These are phyloP conservation scores for Heteromeles arbutifolia DNA, from an alignment of 306 rosid genomes.

Conservation along the genomic window DNA sequence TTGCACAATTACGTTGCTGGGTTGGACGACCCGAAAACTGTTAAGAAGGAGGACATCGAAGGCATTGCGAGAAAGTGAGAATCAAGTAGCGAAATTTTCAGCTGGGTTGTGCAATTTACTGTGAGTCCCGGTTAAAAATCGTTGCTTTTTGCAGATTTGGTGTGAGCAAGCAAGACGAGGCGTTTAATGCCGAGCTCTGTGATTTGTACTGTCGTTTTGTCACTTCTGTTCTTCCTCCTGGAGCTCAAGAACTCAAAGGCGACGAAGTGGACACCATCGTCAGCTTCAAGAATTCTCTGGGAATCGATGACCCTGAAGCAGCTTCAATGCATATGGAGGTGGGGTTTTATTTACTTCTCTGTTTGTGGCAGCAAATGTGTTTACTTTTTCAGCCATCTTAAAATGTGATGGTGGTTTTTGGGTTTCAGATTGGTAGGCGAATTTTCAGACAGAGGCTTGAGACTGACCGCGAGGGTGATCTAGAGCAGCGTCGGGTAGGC, in stretches of 20 bases:
- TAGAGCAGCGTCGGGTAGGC: slow-evolving; percentile 93
- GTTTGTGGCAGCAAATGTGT: slow-evolving; percentile 5
- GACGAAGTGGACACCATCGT: slow-evolving; percentile 70
- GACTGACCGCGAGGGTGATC: slow-evolving; percentile 76
- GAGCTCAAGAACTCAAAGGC: slow-evolving; percentile 72
- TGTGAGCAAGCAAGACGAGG: slow-evolving; percentile 85
- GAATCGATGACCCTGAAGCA: slow-evolving; percentile 95
- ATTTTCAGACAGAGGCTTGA: slow-evolving; percentile 87
- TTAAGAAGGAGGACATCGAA: slow-evolving; percentile 77
- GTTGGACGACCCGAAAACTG: slow-evolving; percentile 49
- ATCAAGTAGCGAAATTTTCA: not conserved
- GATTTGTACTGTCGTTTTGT: slow-evolving; percentile 75
- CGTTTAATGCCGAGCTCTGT: slow-evolving; percentile 76
- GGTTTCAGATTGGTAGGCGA: slow-evolving; percentile 73
- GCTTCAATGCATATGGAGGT: slow-evolving; percentile 99
- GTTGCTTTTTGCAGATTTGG: slow-evolving; percentile 49
- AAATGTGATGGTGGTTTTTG: slow-evolving; percentile 26
- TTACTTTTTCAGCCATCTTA: not conserved
- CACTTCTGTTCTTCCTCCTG: slow-evolving; percentile 75
- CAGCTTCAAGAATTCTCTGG: slow-evolving; percentile 71
- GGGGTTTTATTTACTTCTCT: slow-evolving; percentile 9
- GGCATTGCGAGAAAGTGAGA: slow-evolving; percentile 69
- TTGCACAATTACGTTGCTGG: slow-evolving; percentile 76
- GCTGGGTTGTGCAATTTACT: not conserved
- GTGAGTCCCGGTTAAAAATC: not conserved